Conservation (phyloP, 164 flowering plant species). For the Aristolochia fimbriata region DNA sequence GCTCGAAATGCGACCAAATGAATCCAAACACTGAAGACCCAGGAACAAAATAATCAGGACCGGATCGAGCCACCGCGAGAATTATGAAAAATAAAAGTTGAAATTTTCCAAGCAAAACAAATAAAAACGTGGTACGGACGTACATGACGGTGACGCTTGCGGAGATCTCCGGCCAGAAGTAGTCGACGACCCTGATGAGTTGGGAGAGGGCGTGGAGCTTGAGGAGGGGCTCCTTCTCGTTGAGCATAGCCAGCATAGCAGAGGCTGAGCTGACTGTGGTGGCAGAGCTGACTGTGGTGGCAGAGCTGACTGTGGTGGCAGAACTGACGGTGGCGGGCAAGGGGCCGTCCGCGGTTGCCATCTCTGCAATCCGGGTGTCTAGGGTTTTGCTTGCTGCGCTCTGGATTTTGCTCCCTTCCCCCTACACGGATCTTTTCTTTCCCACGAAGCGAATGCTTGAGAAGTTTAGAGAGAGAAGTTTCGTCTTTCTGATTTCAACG, state of each 20-base stretch:
- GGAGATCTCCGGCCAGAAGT: conserved; percentile 94
- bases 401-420: no score
- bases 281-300: conserved; percentile 81
- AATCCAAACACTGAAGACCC: background rate
- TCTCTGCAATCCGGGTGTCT: no score
- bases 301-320: conserved; percentile 81
- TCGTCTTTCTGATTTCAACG: no score
- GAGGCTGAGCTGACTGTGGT: conserved; percentile 85
- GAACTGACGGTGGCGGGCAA: conserved; percentile 77
- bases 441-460: no score
- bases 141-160: conserved; percentile 79
- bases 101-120: background rate
- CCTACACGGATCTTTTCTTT: no score
- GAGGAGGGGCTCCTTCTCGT: conserved; percentile 55
- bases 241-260: conserved; percentile 85
- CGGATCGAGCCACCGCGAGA: background rate
- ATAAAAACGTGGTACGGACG: background rate
- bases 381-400: no score
- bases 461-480: no score
- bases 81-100: background rate
- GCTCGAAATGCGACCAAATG: background rate
- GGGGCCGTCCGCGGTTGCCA: no score
- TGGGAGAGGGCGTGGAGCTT: conserved; percentile 84
- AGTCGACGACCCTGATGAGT: conserved; percentile 61
- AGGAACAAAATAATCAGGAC: background rate